Conservation (phyloP, 768 basidiomycete species). For the Ramaria rubella region DNA sequence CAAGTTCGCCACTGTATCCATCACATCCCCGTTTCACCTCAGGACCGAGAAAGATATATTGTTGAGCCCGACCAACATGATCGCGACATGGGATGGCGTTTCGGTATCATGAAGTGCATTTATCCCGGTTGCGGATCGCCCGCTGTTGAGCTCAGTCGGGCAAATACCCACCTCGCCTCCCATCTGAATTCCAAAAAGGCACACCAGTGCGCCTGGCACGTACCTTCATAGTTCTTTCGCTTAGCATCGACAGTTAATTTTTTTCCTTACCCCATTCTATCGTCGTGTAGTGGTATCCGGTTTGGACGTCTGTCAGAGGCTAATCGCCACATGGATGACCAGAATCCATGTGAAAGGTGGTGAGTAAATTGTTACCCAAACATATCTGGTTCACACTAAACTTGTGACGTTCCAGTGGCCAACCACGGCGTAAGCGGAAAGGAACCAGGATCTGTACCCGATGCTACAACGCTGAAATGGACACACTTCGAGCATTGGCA, state of each 20-base stretch:
- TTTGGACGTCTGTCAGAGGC: conserved; percentile 7
- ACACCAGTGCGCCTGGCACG: not conserved
- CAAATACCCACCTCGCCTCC: not conserved
- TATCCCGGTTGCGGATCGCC: not conserved
- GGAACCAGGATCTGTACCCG: conserved; percentile 1
- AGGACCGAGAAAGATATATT: not conserved
- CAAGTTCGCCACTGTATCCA: not conserved
- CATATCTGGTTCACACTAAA: too few relatives aligned
- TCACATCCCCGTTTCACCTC: not conserved
- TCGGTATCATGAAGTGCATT: not conserved
- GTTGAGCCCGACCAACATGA: not conserved
- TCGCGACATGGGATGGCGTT: not conserved
- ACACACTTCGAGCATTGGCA: not conserved
- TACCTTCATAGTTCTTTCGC: not conserved
- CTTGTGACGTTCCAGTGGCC: not conserved
- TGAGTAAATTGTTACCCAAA: not conserved
- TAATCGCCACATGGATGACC: not conserved
- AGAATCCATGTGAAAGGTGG: not conserved
- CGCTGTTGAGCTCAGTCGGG: not conserved
- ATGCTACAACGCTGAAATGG: too few relatives aligned
- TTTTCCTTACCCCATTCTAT: not conserved
- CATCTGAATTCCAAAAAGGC: not conserved
- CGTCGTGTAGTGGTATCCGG: not conserved
- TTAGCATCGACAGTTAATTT: not conserved
- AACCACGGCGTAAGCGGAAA: conserved; percentile 3